Evolutionary conservation across 2,329 filamentous ascomycete genomes (phyloP).

Genomic region (Neonectria faginata): DNA sequence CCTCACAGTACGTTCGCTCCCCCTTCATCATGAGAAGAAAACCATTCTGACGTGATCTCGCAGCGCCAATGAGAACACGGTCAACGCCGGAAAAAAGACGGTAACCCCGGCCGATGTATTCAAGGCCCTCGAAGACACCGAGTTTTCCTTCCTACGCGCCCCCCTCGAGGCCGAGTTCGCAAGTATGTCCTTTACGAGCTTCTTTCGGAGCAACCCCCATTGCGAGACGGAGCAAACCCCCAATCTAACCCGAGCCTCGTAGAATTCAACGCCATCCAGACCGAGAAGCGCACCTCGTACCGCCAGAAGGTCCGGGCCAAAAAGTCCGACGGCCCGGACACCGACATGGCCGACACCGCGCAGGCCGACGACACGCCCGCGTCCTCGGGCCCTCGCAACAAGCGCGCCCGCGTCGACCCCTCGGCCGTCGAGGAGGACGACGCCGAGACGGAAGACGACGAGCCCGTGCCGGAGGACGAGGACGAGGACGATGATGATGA

Average conservation of each 20-base stretch:
- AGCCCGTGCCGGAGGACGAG: slow-evolving; percentile 58
- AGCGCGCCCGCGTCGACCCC: slow-evolving; percentile 62
- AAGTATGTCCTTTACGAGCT: slow-evolving; percentile 62
- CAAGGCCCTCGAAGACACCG: slow-evolving; percentile 79
- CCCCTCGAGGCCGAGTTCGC: slow-evolving; percentile 80
- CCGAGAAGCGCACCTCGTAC: slow-evolving; percentile 80
- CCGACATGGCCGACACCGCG: slow-evolving; percentile 53
- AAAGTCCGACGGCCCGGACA: slow-evolving; percentile 58
- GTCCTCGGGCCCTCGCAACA: slow-evolving; percentile 53
- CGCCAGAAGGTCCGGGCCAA: slow-evolving; percentile 76
- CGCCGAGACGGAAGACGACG: slow-evolving; percentile 55
- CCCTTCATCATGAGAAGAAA: neutral
- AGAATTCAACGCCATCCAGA: slow-evolving; percentile 81
- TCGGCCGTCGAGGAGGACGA: slow-evolving; percentile 51
- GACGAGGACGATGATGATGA: slow-evolving; percentile 64
- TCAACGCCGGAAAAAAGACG: slow-evolving; percentile 78
- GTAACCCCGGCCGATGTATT: slow-evolving; percentile 82
- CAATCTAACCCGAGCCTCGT: neutral
- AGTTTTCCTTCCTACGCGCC: slow-evolving; percentile 77
- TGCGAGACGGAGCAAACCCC: neutral
- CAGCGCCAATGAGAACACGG: slow-evolving; percentile 80
- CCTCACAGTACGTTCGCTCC: slow-evolving; percentile 71
- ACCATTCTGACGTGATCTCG: slow-evolving; percentile 13
- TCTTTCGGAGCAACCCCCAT: neutral
- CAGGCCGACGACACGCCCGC: slow-evolving; percentile 49